Evolutionary conservation across 345 rosid species (phyloP).

Genomic region (Linum usitatissimum): DNA sequence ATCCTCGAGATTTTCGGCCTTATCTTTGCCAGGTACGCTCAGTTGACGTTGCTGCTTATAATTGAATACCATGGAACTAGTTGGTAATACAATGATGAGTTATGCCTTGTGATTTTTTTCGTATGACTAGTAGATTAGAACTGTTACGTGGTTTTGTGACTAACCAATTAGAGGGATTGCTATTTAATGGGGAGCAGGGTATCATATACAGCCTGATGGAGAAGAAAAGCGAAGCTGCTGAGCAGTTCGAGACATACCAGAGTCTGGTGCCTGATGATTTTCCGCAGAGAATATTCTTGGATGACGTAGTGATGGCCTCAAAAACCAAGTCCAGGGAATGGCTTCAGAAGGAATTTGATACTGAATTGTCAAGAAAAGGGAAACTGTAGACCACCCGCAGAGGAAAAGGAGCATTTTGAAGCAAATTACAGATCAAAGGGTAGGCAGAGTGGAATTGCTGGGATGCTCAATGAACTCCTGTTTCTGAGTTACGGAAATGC

Average conservation of each 20-base stretch:
- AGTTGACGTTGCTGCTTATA: neutral
- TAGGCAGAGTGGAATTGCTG: too few relatives aligned
- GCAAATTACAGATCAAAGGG: too few relatives aligned
- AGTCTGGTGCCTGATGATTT: slow-evolving; percentile 81
- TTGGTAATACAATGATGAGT: neutral
- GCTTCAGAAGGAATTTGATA: slow-evolving; percentile 44
- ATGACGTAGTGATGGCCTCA: slow-evolving; percentile 66
- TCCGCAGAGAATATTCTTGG: slow-evolving; percentile 71
- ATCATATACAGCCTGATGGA: slow-evolving; percentile 73
- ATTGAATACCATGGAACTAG: neutral
- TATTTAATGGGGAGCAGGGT: slow-evolving; percentile 43
- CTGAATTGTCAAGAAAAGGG: slow-evolving; percentile 22
- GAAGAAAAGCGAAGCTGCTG: slow-evolving; percentile 59
- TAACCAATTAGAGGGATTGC: too few relatives aligned
- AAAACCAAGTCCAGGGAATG: slow-evolving; percentile 44
- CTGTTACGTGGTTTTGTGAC: too few relatives aligned
- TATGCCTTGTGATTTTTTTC: neutral
- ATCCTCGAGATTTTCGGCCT: slow-evolving; percentile 90
- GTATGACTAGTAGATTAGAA: too few relatives aligned
- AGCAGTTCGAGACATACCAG: slow-evolving; percentile 60
- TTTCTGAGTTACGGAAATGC: too few relatives aligned
- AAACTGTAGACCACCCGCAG: neutral
- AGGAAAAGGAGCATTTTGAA: too few relatives aligned
- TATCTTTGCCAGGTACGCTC: slow-evolving; percentile 79
- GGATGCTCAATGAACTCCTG: too few relatives aligned